Base-by-base conservation (phyloP, 31 red algal genomes). In the Odonthalia washingtoniensis region DNA sequence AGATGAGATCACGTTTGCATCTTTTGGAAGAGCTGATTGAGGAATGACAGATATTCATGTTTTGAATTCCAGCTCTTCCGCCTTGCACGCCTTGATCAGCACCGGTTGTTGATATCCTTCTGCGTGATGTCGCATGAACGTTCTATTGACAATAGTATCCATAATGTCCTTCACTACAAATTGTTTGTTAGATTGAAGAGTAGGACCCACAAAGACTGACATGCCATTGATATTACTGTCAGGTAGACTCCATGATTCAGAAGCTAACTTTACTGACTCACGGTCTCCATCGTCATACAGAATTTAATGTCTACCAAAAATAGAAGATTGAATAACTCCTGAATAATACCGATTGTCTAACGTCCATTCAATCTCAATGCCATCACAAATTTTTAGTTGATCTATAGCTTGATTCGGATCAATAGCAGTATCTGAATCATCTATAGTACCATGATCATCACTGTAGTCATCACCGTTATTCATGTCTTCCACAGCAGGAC, bases 1-100 rank as follows among this genome's bases (percentile, higher is more conserved):
- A 40, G 41, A 57, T 27, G 64, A 57, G 28, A 84, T 84, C 6
- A 72, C 24, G 72, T 84, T 84, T 40, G 65, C n/a, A n/a, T 60
- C 27, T n/a, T 14, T 46, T 21, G 42, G 76, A 3, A 57, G 24
- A 39, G 46, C 18, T 18, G 39, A 46, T 32, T 53, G 46, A 60
- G 76, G 76, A 4, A 84, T 32, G 0, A 40, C 37, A 0, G 46
- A 1, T n/a, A 84, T 1, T 40, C 32, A 46, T 42, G 70, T 73
- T n/a, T 45, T 45, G 40, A 84, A 84, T 21, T 0, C 39, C 39
- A 41, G 30, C 42, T 84, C 67, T 84, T 84, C 64, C 5, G 70
- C 40, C 5, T 70, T 42, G 46, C 72, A 70, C 32, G 81, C 61
- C 36, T 72, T 70, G 28, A 46, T 34, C 16, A 84, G 21, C 34